phyloP scores from a whole-genome alignment of 2,329 filamentous ascomycete genomes.

The Cercospora beticola region DNA sequence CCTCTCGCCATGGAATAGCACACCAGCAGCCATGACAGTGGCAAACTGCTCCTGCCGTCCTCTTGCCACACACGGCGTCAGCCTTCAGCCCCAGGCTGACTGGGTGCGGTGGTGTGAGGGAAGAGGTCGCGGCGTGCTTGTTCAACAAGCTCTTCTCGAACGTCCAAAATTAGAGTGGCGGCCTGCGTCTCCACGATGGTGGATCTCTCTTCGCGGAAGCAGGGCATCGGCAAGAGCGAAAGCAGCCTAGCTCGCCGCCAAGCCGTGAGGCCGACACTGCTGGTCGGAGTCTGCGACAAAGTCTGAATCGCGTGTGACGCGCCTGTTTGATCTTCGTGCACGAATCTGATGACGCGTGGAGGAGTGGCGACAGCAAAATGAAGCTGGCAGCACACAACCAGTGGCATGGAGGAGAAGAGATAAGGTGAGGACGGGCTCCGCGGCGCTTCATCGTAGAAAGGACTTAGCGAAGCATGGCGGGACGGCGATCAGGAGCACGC shows the following conservation, averaged over 20 bases:
- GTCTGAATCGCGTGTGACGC: conserved; percentile 17
- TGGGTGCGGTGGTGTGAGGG: not conserved
- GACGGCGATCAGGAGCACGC: not conserved
- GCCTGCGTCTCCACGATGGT: conserved; percentile 5
- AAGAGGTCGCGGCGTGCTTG: not conserved
- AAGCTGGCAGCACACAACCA: not conserved
- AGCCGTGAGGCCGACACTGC: conserved; percentile 11
- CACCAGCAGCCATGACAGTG: not conserved
- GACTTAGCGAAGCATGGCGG: not conserved
- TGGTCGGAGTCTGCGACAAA: conserved; percentile 17
- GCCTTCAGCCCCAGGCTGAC: not conserved
- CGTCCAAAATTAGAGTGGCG: conserved; percentile 1
- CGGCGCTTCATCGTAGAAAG: conserved; percentile 8
- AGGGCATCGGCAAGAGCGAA: not conserved
- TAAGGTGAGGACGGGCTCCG: not conserved
- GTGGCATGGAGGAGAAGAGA: not conserved
- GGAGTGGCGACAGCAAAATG: conserved; percentile 9
- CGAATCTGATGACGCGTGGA: conserved; percentile 1
- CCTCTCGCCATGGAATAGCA: not conserved
- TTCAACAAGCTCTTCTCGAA: not conserved
- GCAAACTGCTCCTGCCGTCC: not conserved
- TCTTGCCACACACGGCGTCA: not conserved
- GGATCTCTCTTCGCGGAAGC: not conserved
- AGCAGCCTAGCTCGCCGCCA: not conserved
- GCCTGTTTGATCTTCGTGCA: not conserved